Evolutionary conservation across 257 asterid species (phyloP).

Genomic region (Mitragyna speciosa): DNA sequence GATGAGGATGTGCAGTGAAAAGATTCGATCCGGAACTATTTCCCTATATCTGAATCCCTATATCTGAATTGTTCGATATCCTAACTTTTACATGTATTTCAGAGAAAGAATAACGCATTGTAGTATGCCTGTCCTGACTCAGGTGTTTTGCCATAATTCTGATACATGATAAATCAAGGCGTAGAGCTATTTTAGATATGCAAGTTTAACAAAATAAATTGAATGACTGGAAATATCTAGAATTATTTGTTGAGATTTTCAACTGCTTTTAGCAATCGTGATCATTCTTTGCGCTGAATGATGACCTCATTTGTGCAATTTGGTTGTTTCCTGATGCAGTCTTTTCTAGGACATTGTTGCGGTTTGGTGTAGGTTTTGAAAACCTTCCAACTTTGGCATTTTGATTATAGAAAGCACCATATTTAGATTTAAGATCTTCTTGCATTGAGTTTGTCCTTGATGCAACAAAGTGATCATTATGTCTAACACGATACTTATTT

Average conservation of each 20-base stretch:
- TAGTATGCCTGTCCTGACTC: not conserved
- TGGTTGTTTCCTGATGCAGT: not conserved
- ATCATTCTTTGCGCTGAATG: not conserved
- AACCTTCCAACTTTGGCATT: not conserved
- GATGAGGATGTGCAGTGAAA: not conserved
- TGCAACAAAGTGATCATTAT: not conserved
- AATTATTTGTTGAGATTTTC: not conserved
- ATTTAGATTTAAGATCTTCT: not conserved
- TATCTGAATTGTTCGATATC: not conserved
- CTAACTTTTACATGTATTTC: not conserved
- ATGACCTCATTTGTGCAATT: not conserved
- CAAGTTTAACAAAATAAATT: not conserved
- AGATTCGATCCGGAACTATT: not conserved
- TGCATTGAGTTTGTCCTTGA: no score
- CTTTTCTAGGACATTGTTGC: not conserved
- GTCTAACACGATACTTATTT: not conserved
- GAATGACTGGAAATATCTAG: not conserved
- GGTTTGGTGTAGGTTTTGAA: not conserved
- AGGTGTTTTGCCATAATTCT: not conserved
- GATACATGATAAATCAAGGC: no score
- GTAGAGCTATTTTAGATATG: not conserved
- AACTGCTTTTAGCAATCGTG: not conserved
- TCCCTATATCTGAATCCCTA: no score
- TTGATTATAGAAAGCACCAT: not conserved
- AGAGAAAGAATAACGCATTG: not conserved